phyloP scores from a whole-genome alignment of 345 rosid genomes.

The Hypericum perforatum region DNA sequence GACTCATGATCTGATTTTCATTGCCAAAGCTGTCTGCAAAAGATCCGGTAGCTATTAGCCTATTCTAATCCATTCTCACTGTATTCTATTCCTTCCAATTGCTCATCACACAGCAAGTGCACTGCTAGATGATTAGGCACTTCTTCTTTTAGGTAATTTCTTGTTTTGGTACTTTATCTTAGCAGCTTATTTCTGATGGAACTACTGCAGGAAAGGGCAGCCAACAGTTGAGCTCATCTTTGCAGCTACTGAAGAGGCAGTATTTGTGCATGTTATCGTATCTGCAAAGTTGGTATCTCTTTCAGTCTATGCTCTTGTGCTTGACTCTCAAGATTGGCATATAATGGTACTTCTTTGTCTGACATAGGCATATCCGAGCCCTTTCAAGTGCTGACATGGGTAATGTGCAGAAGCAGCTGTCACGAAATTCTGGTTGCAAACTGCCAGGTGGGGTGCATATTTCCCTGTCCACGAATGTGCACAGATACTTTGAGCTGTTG shows the following conservation, averaged over 20 bases:
- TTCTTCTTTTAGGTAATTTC: background rate
- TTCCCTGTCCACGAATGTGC: background rate
- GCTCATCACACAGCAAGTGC: too few species aligned
- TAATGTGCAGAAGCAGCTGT: constrained; percentile 45
- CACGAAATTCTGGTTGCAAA: constrained; percentile 41
- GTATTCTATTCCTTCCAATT: too few species aligned
- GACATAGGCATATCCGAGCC: constrained; percentile 60
- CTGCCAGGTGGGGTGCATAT: constrained; percentile 70
- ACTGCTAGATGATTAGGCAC: background rate
- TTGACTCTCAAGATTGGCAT: background rate
- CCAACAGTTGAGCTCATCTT: constrained; percentile 82
- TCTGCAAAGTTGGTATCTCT: constrained; percentile 69
- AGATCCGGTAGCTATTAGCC: too few species aligned
- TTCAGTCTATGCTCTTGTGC: background rate
- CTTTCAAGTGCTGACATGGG: constrained; percentile 77
- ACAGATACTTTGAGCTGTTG: background rate
- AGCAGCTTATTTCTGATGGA: constrained; percentile 3
- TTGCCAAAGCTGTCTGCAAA: too few species aligned
- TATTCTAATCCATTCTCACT: too few species aligned
- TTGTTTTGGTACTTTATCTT: constrained; percentile 1
- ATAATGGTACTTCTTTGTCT: background rate
- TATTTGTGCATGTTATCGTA: constrained; percentile 75
- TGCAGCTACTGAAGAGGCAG: constrained; percentile 91
- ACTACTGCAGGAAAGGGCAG: constrained; percentile 73
- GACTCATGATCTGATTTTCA: too few species aligned